phyloP scores from a whole-genome alignment of 2,329 filamentous ascomycete genomes.

The Sporothrix curviconia region DNA sequence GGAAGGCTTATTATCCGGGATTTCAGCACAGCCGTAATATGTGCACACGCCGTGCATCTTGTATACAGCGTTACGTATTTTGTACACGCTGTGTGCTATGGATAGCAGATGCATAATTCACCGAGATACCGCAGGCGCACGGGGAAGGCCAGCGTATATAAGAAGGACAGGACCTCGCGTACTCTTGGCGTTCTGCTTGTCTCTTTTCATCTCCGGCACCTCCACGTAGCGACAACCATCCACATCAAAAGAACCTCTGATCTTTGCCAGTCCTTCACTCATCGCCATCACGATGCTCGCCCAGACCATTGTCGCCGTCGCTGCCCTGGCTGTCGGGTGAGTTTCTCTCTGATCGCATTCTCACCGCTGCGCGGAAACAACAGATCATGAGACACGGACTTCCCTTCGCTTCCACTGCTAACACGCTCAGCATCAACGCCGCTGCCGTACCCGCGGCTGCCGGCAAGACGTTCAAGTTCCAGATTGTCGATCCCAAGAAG shows the following conservation, averaged over 20 bases:
- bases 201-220: background rate
- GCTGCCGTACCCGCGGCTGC: slow-evolving; percentile 8
- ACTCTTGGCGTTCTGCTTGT: too few species aligned
- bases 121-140: too few species aligned
- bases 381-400: too few species aligned
- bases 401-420: background rate
- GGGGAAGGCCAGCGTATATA: too few species aligned
- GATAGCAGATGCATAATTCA: too few species aligned
- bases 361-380: too few species aligned
- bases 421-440: slow-evolving; percentile 16
- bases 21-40: background rate
- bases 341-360: background rate
- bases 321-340: background rate
- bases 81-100: too few species aligned
- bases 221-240: too few species aligned
- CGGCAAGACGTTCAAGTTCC: slow-evolving; percentile 20
- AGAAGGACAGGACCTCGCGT: too few species aligned
- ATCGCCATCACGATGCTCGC: background rate
- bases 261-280: too few species aligned
- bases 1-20: background rate
- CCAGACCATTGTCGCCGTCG: background rate
- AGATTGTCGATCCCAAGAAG: slow-evolving; percentile 19
- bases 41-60: too few species aligned
- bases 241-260: background rate
- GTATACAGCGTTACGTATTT: too few species aligned